Percentiles rank a stretch among this genome's conserved stretches.
Conservation (phyloP, 176 grass and related monocot species). For the Aegilops longissima region DNA sequence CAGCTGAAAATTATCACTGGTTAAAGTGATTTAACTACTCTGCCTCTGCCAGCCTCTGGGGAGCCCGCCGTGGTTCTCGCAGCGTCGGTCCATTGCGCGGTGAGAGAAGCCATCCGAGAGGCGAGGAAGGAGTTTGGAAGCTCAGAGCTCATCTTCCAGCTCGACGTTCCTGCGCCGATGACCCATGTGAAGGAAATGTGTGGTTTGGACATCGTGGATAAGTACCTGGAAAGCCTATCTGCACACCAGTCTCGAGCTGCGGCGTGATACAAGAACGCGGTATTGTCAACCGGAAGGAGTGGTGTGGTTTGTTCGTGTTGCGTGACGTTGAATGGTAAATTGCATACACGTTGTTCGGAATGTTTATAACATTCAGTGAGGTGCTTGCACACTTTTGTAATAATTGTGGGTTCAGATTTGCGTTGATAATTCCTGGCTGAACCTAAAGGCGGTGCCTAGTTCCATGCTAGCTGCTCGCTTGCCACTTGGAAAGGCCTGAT, state of each 20-base stretch:
- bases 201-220: slow-evolving; percentile 68
- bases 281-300: neutral
- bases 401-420: neutral
- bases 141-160: slow-evolving; percentile 34
- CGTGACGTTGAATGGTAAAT: neutral
- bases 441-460: too few relatives aligned
- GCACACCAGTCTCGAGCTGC: neutral
- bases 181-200: slow-evolving; percentile 66
- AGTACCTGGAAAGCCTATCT: slow-evolving; percentile 47
- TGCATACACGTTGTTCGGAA: neutral
- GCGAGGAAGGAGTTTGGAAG: slow-evolving; percentile 45
- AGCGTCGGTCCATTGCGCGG: slow-evolving; percentile 36
- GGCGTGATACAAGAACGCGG: neutral
- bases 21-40: slow-evolving; percentile 37
- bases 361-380: neutral
- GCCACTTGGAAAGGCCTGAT: too few relatives aligned
- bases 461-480: too few relatives aligned
- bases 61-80: slow-evolving; percentile 73
- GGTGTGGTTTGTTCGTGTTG: neutral
- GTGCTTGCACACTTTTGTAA: neutral
- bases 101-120: slow-evolving; percentile 46
- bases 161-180: slow-evolving; percentile 73
- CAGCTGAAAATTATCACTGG: neutral
- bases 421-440: too few relatives aligned
- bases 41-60: slow-evolving; percentile 47